A percentile compares a stretch with the other conserved stretches of the same genome.
Conservation (phyloP, 257 asterid genomes). For the Catharanthus roseus region DNA sequence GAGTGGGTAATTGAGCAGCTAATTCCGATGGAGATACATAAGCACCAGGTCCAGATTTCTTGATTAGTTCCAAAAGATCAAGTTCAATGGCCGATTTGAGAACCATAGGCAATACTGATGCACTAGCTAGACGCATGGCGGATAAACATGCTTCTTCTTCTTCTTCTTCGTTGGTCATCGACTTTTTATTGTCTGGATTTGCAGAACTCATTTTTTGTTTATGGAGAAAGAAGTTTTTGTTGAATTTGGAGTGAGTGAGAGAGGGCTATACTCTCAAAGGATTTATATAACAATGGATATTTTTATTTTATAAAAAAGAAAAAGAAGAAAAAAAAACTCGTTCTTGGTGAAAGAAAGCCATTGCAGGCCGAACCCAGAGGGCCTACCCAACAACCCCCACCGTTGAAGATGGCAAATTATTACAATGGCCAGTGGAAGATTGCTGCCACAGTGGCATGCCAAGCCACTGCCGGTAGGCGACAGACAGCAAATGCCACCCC, state of each 20-base stretch:
- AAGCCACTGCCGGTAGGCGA: too few relatives aligned
- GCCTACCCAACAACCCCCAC: too few relatives aligned
- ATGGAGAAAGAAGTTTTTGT: constrained; percentile 2
- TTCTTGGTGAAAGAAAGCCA: too few relatives aligned
- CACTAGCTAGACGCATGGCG: constrained; percentile 66
- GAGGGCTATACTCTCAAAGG: too few relatives aligned
- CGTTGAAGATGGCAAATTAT: too few relatives aligned
- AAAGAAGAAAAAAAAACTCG: too few relatives aligned
- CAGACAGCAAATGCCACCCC: too few relatives aligned
- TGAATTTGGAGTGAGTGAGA: neutral
- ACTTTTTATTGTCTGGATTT: constrained; percentile 24
- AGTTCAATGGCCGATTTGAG: constrained; percentile 67
- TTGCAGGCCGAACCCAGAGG: too few relatives aligned
- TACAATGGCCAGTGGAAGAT: too few relatives aligned
- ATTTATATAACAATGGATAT: too few relatives aligned
- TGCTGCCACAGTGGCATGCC: too few relatives aligned
- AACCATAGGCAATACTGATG: constrained; percentile 71
- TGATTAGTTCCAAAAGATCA: constrained; percentile 62
- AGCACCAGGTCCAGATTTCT: constrained; percentile 54
- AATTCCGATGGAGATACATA: constrained; percentile 48
- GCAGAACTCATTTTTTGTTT: constrained; percentile 40
- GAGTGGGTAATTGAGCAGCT: constrained; percentile 44
- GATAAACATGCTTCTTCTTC: constrained; percentile 46
- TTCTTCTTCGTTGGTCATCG: constrained; percentile 10
- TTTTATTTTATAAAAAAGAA: too few relatives aligned